Percentiles rank a stretch among this genome's conserved stretches.
Evolutionary conservation across 257 asterid species (phyloP).

Genomic region (Fraxinus americana): DNA sequence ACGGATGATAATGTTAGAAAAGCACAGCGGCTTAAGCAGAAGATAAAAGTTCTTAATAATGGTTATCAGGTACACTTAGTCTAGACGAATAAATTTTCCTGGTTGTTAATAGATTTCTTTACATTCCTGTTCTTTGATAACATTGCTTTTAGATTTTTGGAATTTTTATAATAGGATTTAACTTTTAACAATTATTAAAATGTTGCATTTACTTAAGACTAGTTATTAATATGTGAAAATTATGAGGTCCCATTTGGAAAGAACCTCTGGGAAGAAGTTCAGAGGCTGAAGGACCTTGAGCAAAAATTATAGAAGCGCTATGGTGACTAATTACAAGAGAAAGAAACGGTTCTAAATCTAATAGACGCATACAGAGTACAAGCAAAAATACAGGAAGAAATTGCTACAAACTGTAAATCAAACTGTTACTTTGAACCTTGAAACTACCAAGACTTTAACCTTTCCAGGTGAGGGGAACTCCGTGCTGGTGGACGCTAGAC

Average conservation of each 20-base stretch:
- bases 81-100: slow-evolving; percentile 17
- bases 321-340: slow-evolving; percentile 59
- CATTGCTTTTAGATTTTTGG: too few species aligned
- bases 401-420: slow-evolving; percentile 30
- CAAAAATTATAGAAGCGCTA: slow-evolving; percentile 62
- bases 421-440: slow-evolving; percentile 25
- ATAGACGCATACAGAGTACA: slow-evolving; percentile 46
- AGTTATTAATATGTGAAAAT: too few species aligned
- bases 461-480: slow-evolving; percentile 25
- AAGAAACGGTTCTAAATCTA: slow-evolving; percentile 51
- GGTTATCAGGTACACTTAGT: slow-evolving; percentile 74
- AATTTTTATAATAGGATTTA: too few species aligned
- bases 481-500: slow-evolving; percentile 9
- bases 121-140: neutral
- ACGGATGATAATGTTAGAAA: slow-evolving; percentile 95
- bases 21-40: slow-evolving; percentile 81
- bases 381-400: slow-evolving; percentile 54
- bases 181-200: too few species aligned
- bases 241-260: too few species aligned
- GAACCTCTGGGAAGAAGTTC: slow-evolving; percentile 93
- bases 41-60: slow-evolving; percentile 81
- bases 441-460: slow-evolving; percentile 17
- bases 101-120: neutral
- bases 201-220: too few species aligned
- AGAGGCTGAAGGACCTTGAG: slow-evolving; percentile 95